Evolutionary conservation across 2,329 filamentous ascomycete genomes (phyloP).

Genomic region (Pestalotiopsis sp.): DNA sequence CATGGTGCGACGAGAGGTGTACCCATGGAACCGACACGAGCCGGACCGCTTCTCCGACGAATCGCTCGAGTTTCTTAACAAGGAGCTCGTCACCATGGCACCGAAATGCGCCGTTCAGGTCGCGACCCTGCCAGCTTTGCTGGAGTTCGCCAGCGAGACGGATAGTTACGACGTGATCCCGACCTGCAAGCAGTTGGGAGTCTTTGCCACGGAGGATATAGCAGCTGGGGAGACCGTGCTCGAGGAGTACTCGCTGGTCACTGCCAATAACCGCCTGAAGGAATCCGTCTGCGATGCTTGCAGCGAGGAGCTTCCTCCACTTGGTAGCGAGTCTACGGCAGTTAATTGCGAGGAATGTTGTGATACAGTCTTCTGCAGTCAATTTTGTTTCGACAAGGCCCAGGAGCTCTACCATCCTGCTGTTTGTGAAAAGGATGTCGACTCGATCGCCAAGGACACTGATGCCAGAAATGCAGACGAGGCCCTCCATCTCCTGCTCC

Average conservation of each 20-base stretch:
- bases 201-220: slow-evolving; percentile 87
- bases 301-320: slow-evolving; percentile 69
- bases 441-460: slow-evolving; percentile 66
- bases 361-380: slow-evolving; percentile 69
- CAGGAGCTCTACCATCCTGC: slow-evolving; percentile 65
- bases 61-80: slow-evolving; percentile 74
- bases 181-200: slow-evolving; percentile 78
- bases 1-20: slow-evolving; percentile 70
- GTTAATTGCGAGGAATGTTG: slow-evolving; percentile 64
- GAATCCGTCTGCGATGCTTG: slow-evolving; percentile 91
- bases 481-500: slow-evolving; percentile 64
- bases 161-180: slow-evolving; percentile 53
- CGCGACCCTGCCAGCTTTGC: slow-evolving; percentile 74
- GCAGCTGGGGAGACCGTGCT: slow-evolving; percentile 76
- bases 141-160: slow-evolving; percentile 55
- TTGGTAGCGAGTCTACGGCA: slow-evolving; percentile 50
- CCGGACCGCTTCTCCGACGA: slow-evolving; percentile 72
- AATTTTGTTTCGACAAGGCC: slow-evolving; percentile 60
- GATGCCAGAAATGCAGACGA: slow-evolving; percentile 62
- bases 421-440: slow-evolving; percentile 68
- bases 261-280: slow-evolving; percentile 85
- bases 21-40: slow-evolving; percentile 70
- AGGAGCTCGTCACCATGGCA: slow-evolving; percentile 67
- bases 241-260: slow-evolving; percentile 82
- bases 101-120: slow-evolving; percentile 82